Evolutionary conservation across 495 filamentous ascomycete genomes (phyloP), one percentile per base, ranked within the genome.

Genomic region (Aspergillus biplanus): DNA sequence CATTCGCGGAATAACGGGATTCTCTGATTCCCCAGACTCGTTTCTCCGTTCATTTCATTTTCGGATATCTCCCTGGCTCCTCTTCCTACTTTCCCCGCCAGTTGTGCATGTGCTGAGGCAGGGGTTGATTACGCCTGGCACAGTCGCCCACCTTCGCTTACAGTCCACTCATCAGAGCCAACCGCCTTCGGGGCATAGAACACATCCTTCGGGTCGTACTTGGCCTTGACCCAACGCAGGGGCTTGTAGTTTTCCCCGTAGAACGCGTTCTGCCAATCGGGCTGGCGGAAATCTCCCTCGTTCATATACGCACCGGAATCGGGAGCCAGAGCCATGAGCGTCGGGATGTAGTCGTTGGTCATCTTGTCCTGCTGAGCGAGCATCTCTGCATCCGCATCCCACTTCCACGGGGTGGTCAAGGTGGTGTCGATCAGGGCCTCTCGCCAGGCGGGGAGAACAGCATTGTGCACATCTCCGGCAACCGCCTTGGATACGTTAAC

Each of bases 131-230:
- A 44, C 8, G 61, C 66, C 54, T 64, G 71, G 47, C 79, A 81
- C 49, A 81, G 48, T 8, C 77, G 67, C n/a, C 80, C 79, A 65
- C 69, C 67, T 3, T 58, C 35, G 1, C 47, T 49, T 46, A 69
- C 68, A 1, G 16, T 60, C 86, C 87, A 90, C 16, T 75, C 74
- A 50, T 89, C 87, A 61, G 83, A 86, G 4, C 87, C 87, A 3
- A 90, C 87, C 21, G 82, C 87, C 3, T 82, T 82, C 13, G 66
- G 69, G 46, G 81, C 87, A 77, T 86, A 90, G 48, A 90, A 82
- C 8, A 89, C 69, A 47, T 82, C 79, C 6, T 78, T 59, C 0
- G 88, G 87, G 71, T 91, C 87, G 16, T 85, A 78, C 53, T 75
- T 75, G 3, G 64, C 52, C 73, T 85, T 85, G 61, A 84, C 72